A percentile compares a stretch with the other conserved stretches of the same genome.
phyloP scores from a whole-genome alignment of 2,329 filamentous ascomycete species.

The Nemania serpens region DNA sequence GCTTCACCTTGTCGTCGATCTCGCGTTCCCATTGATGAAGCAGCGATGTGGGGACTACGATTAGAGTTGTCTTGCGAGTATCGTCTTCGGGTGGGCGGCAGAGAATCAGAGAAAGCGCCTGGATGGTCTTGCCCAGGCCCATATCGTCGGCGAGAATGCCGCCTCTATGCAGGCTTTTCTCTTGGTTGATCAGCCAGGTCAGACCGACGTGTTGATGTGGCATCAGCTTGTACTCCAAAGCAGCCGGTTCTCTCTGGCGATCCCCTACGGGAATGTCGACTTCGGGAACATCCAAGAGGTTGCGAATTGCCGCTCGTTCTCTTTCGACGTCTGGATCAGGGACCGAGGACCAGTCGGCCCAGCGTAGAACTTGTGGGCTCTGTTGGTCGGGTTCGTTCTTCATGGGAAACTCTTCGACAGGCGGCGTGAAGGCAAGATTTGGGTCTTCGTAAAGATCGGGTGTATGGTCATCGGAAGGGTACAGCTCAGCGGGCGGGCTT shows the following conservation, averaged over 20 bases:
- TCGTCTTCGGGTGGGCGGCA: slow-evolving; percentile 33
- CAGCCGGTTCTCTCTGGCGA: slow-evolving; percentile 20
- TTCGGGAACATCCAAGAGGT: slow-evolving; percentile 23
- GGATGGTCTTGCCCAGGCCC: slow-evolving; percentile 41
- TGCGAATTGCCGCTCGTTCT: slow-evolving; percentile 24
- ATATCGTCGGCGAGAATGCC: slow-evolving; percentile 41
- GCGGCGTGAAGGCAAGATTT: not conserved
- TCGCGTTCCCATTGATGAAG: slow-evolving; percentile 39
- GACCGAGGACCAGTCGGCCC: not conserved
- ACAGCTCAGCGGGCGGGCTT: too few species aligned
- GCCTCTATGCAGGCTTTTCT: slow-evolving; percentile 35
- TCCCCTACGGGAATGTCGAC: slow-evolving; percentile 26
- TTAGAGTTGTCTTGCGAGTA: slow-evolving; percentile 37
- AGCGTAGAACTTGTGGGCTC: too few species aligned
- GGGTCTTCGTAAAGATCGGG: not conserved
- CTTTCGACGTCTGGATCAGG: not conserved
- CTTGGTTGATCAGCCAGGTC: slow-evolving; percentile 40
- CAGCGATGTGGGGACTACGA: slow-evolving; percentile 36
- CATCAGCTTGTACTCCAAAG: slow-evolving; percentile 29
- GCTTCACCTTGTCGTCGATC: slow-evolving; percentile 38
- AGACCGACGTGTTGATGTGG: slow-evolving; percentile 38
- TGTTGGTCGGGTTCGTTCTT: slow-evolving; percentile 5
- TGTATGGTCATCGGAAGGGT: not conserved
- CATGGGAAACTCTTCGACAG: not conserved
- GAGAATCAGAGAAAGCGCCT: slow-evolving; percentile 39